Percentiles rank a stretch among this genome's conserved stretches.
Evolutionary conservation across 2,329 filamentous ascomycete genomes (phyloP).

Genomic region (Fusarium penzigii): DNA sequence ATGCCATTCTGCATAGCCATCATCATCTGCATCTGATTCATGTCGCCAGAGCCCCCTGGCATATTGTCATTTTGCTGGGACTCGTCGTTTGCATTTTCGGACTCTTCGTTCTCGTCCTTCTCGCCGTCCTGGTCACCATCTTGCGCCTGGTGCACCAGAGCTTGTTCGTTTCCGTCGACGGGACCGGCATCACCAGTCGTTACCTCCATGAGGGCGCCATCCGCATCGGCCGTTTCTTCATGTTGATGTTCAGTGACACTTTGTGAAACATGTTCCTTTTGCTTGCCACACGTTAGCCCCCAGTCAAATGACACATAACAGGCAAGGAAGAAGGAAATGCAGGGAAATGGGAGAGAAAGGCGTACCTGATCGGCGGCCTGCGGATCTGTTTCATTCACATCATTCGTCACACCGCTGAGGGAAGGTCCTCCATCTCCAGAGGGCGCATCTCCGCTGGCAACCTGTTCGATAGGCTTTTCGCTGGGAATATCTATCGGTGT

Average conservation of each 20-base stretch:
- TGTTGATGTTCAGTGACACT: constrained; percentile 2
- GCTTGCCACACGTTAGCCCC: constrained; percentile 2
- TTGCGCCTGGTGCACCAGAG: constrained; percentile 20
- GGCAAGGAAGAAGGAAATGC: not conserved
- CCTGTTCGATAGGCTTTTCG: constrained; percentile 22
- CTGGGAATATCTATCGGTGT: constrained; percentile 20
- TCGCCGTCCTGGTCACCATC: constrained; percentile 33
- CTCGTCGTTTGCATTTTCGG: constrained; percentile 44
- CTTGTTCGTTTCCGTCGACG: constrained; percentile 23
- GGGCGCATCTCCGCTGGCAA: constrained; percentile 3
- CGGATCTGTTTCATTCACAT: not conserved
- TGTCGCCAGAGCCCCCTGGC: constrained; percentile 61
- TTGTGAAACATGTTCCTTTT: constrained; percentile 9
- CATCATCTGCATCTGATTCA: constrained; percentile 80
- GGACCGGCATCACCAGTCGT: constrained; percentile 15
- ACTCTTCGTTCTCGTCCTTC: constrained; percentile 35
- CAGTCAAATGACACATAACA: no score
- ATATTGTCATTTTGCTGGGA: constrained; percentile 61
- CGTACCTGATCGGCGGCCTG: constrained; percentile 20
- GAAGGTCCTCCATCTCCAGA: constrained; percentile 7
- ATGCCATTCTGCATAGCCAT: constrained; percentile 74
- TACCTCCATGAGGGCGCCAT: constrained; percentile 12
- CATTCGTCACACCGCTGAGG: constrained; percentile 6
- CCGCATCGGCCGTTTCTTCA: constrained; percentile 16
- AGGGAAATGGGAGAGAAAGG: not conserved